phyloP scores from a whole-genome alignment of 495 filamentous ascomycete species.

The Articulospora tetracladia region DNA sequence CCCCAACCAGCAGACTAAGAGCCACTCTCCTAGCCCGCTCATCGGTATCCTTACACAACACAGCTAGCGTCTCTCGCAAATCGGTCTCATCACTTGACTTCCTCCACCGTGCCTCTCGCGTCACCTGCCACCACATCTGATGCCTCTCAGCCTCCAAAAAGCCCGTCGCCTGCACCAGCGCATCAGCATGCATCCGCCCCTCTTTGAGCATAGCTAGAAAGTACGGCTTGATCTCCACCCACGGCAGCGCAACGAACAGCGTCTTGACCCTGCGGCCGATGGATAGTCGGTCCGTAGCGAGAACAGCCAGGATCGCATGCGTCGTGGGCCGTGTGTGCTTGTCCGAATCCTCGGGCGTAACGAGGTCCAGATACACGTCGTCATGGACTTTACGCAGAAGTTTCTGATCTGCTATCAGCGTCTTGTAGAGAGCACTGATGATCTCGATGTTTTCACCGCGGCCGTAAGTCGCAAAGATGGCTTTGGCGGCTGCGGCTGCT shows the following conservation, averaged over 20 bases:
- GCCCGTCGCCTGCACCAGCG: not conserved
- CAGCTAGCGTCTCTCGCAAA: not conserved
- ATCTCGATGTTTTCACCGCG: not conserved
- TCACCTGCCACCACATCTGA: not conserved
- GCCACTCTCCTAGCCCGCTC: conserved; percentile 5
- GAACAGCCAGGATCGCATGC: not conserved
- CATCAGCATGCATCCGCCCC: conserved; percentile 3
- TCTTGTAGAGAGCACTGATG: not conserved
- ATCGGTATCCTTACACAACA: not conserved
- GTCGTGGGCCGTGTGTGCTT: not conserved
- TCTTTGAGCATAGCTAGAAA: not conserved
- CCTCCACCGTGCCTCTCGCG: not conserved
- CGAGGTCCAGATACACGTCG: not conserved
- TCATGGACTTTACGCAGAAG: not conserved
- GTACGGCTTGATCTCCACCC: not conserved
- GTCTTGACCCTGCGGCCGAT: not conserved
- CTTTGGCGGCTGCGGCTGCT: not conserved
- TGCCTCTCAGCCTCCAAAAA: not conserved
- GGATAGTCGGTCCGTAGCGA: conserved; percentile 4
- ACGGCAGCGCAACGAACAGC: conserved; percentile 1
- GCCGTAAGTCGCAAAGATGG: conserved; percentile 1
- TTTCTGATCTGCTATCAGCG: not conserved
- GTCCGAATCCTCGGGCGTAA: not conserved
- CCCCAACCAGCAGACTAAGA: not conserved
- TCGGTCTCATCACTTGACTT: not conserved